phyloP scores from a whole-genome alignment of 2,329 filamentous ascomycete species.

The Fusarium nanum region DNA sequence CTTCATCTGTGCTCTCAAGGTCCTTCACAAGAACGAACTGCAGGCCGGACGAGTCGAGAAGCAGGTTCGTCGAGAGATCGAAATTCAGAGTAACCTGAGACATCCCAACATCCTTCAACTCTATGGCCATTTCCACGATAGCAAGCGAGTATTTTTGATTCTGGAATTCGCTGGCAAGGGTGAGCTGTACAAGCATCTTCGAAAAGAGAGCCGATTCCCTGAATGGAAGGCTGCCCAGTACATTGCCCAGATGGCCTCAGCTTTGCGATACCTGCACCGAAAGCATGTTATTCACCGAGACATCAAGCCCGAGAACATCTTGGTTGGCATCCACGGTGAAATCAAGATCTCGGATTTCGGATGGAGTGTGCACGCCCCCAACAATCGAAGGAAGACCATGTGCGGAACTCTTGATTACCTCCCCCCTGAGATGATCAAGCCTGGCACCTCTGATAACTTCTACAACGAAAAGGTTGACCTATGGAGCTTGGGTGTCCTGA shows the following conservation, averaged over 20 bases:
- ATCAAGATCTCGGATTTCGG: constrained; percentile 99
- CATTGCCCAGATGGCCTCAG: constrained; percentile 87
- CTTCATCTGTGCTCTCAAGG: constrained; percentile 88
- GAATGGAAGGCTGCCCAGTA: constrained; percentile 89
- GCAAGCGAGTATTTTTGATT: constrained; percentile 87
- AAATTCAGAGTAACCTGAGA: constrained; percentile 87
- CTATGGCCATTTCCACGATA: constrained; percentile 89
- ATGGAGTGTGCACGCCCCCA: constrained; percentile 97
- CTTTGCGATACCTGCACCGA: constrained; percentile 89
- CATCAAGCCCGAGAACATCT: constrained; percentile 97
- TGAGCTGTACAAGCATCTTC: constrained; percentile 87
- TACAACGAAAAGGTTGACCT: constrained; percentile 97
- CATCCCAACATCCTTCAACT: constrained; percentile 86
- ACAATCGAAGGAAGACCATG: constrained; percentile 92
- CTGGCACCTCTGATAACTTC: constrained; percentile 82
- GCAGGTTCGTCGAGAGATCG: constrained; percentile 87
- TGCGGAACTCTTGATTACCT: constrained; percentile 98
- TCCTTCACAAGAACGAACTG: constrained; percentile 85
- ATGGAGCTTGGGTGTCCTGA: constrained; percentile 94
- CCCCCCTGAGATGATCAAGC: constrained; percentile 96
- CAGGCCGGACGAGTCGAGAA: constrained; percentile 82
- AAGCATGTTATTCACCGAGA: constrained; percentile 98
- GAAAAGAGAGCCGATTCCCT: constrained; percentile 80
- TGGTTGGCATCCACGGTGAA: constrained; percentile 95
- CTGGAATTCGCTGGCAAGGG: constrained; percentile 87